Evolutionary conservation across 306 rosid species (phyloP).

Genomic region (Spatholobus suberectus): DNA sequence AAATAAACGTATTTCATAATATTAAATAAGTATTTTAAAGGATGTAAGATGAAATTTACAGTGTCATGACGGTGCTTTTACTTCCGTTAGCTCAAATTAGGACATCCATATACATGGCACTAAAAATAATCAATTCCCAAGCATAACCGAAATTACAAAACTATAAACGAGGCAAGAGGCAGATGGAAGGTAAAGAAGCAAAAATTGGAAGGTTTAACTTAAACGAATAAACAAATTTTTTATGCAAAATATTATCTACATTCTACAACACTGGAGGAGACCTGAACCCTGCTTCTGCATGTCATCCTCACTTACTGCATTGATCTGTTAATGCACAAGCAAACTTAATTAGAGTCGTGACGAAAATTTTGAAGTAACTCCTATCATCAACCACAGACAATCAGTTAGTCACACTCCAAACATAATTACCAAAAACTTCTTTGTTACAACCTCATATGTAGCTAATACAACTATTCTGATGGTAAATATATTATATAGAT

Average conservation of each 20-base stretch:
- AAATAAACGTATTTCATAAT: background rate
- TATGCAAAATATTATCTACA: slow-evolving; percentile 36
- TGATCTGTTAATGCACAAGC: slow-evolving; percentile 43
- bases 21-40: background rate
- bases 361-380: background rate
- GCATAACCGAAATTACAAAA: slow-evolving; percentile 21
- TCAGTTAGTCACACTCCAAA: background rate
- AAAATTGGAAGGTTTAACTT: slow-evolving; percentile 13
- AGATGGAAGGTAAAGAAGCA: background rate
- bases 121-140: background rate
- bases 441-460: background rate
- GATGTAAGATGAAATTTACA: background rate
- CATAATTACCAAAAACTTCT: slow-evolving; percentile 12
- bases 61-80: background rate
- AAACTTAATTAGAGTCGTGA: slow-evolving; percentile 9
- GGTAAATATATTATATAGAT: slow-evolving; percentile 1
- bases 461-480: background rate
- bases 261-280: slow-evolving; percentile 17
- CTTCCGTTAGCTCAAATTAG: background rate
- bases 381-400: slow-evolving; percentile 1
- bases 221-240: background rate
- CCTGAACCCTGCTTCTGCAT: slow-evolving; percentile 38
- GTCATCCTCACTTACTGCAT: slow-evolving; percentile 30
- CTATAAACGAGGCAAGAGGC: background rate
- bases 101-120: background rate